phyloP scores from a whole-genome alignment of 2,329 filamentous ascomycete species.

The Scolecobasidium constrictum region DNA sequence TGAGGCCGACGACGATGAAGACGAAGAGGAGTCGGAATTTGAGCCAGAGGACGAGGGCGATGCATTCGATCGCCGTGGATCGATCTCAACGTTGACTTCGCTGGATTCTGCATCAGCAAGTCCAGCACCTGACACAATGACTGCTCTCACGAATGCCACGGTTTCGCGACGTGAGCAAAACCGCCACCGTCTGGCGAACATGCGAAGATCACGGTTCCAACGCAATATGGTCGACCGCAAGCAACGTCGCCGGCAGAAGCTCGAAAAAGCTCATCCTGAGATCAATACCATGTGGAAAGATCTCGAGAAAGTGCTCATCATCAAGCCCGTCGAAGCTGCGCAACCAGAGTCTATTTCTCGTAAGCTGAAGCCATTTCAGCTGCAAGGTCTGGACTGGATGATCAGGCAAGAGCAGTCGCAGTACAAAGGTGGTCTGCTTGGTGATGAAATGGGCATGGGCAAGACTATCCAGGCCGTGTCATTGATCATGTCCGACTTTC shows the following conservation, averaged over 20 bases:
- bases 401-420: slow-evolving; percentile 71
- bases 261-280: slow-evolving; percentile 67
- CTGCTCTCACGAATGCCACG: neutral
- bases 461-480: slow-evolving; percentile 98
- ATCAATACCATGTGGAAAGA: slow-evolving; percentile 78
- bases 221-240: slow-evolving; percentile 19
- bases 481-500: slow-evolving; percentile 95
- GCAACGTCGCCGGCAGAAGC: slow-evolving; percentile 49
- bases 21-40: neutral
- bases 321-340: slow-evolving; percentile 52
- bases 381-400: slow-evolving; percentile 94
- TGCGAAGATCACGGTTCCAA: neutral
- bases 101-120: slow-evolving; percentile 9
- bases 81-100: slow-evolving; percentile 7
- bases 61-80: slow-evolving; percentile 11
- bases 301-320: slow-evolving; percentile 54
- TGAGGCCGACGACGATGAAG: neutral
- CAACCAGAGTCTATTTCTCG: slow-evolving; percentile 73
- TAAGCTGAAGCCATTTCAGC: slow-evolving; percentile 82
- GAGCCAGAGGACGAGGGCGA: slow-evolving; percentile 9
- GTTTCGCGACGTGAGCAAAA: neutral
- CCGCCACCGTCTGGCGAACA: neutral
- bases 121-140: slow-evolving; percentile 5
- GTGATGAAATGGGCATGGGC: slow-evolving; percentile 97
- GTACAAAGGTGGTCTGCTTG: slow-evolving; percentile 82